phyloP scores from a whole-genome alignment of 306 rosid genomes.

The Carpinus fangiana region DNA sequence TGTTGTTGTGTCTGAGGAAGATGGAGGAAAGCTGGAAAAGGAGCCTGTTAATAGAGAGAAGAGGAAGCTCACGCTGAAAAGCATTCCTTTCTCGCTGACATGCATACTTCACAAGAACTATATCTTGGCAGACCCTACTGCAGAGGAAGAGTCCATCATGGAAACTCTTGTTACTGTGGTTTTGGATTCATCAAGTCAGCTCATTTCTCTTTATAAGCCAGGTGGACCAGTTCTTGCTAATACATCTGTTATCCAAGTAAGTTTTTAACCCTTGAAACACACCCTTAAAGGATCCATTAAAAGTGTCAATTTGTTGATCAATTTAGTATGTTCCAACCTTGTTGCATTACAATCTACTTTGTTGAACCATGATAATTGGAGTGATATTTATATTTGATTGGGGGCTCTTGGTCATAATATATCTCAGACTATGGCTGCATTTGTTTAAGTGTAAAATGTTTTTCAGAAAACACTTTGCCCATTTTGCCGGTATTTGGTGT shows the following conservation, averaged over 20 bases:
- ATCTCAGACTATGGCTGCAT: not conserved
- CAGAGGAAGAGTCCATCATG: constrained; percentile 87
- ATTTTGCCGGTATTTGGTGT: no score
- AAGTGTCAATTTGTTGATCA: not conserved
- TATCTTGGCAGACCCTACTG: constrained; percentile 83
- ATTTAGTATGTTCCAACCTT: not conserved
- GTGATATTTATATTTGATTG: not conserved
- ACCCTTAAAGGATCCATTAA: constrained; percentile 16
- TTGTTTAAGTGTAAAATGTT: no score
- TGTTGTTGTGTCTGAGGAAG: constrained; percentile 57
- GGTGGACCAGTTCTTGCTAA: constrained; percentile 78
- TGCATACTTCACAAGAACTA: constrained; percentile 78
- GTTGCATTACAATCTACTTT: not conserved
- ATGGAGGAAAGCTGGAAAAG: constrained; percentile 47
- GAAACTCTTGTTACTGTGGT: constrained; percentile 81
- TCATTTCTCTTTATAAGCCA: constrained; percentile 83
- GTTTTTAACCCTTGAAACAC: constrained; percentile 25
- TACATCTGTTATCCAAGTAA: constrained; percentile 74
- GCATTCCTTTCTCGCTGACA: constrained; percentile 75
- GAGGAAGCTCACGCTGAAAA: constrained; percentile 66
- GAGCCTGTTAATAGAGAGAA: constrained; percentile 70
- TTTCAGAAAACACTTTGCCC: no score
- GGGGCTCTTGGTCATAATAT: not conserved
- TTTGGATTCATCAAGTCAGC: constrained; percentile 73
- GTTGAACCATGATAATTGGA: not conserved